Evolutionary conservation across 2,329 filamentous ascomycete species (phyloP), one percentile per base, ranked within the genome.

Genomic region (Huntiella moniliformis): DNA sequence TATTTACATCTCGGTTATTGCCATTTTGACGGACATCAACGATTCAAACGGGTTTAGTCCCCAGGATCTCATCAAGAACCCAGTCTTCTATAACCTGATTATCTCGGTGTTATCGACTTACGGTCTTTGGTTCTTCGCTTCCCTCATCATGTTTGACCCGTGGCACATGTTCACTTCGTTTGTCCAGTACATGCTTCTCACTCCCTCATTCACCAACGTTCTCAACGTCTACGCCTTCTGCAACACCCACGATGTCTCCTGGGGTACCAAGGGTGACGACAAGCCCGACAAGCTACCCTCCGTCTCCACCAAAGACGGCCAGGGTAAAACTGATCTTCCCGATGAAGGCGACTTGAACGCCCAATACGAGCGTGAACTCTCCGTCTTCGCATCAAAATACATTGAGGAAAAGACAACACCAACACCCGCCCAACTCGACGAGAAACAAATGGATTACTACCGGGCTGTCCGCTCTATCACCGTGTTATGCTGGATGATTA

Each of bases 121-220:
- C 59, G 71, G 92, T 51, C 78, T 98, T 56, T 98, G 87, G 81
- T 73, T 96, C 50, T 64, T 98, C 43, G 82, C 85, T 0, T 94
- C 86, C 6, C 70, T 98, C 53, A 68, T 98, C 54, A 96, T 96
- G 77, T 77, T 96, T 61, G 91, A 98, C 60, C 91, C 91, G 3
- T 98, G 91, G 88, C 91, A 98, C 65, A 96, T 98, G 91, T 93
- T 98, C 70, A 91, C 88, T 59, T 96, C 88, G 3, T 98, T 94
- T 75, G 82, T 82, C n/a, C 77, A 83, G 59, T 98, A 98, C 61
- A 70, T 96, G 56, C 66, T 94, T 49, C 76, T 95, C 58, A 91
- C 91, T 74, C 93, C 88, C 10, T 92, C 86, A 11, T 98, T 95
- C 67, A 88, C 94, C 77, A 98, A 98, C 71, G 91, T 98, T 54